phyloP scores from a whole-genome alignment of 2,329 filamentous ascomycete species.

The Fusarium penzigii region DNA sequence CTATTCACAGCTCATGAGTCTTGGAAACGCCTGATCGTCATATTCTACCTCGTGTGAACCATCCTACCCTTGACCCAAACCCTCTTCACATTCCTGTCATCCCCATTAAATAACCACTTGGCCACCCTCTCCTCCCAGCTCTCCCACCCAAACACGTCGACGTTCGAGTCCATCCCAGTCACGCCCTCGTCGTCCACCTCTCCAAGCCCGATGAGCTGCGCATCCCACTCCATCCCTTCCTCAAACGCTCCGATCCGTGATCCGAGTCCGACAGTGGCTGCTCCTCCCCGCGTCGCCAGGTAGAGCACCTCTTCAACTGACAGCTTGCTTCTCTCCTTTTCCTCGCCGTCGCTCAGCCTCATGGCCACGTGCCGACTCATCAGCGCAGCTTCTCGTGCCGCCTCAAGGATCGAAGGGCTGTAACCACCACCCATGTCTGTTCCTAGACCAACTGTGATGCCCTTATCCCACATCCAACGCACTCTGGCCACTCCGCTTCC shows the following conservation, averaged over 20 bases:
- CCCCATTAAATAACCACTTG: constrained; percentile 94
- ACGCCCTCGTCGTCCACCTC: constrained; percentile 45
- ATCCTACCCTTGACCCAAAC: constrained; percentile 88
- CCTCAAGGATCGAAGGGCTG: constrained; percentile 76
- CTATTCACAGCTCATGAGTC: neutral
- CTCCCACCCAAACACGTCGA: constrained; percentile 92
- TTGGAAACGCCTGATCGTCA: too few relatives aligned
- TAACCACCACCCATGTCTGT: constrained; percentile 93
- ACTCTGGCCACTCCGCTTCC: constrained; percentile 79
- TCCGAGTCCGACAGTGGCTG: constrained; percentile 73
- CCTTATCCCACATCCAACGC: constrained; percentile 70
- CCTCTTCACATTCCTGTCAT: constrained; percentile 83
- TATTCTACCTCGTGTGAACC: constrained; percentile 57
- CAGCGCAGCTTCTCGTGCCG: constrained; percentile 78
- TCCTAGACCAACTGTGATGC: constrained; percentile 79
- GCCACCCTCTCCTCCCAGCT: constrained; percentile 81
- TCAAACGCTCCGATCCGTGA: constrained; percentile 78
- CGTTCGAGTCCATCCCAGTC: constrained; percentile 55
- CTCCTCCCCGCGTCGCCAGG: constrained; percentile 85
- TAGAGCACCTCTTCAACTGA: constrained; percentile 85
- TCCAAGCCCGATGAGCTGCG: constrained; percentile 73
- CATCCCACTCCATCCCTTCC: constrained; percentile 87
- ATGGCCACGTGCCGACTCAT: constrained; percentile 74
- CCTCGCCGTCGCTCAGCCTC: constrained; percentile 35
- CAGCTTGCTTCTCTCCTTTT: constrained; percentile 60